Percentiles rank a stretch among this genome's conserved stretches.
Conservation (phyloP, 2,329 filamentous ascomycete species). For the Rachicladosporium sp. region DNA sequence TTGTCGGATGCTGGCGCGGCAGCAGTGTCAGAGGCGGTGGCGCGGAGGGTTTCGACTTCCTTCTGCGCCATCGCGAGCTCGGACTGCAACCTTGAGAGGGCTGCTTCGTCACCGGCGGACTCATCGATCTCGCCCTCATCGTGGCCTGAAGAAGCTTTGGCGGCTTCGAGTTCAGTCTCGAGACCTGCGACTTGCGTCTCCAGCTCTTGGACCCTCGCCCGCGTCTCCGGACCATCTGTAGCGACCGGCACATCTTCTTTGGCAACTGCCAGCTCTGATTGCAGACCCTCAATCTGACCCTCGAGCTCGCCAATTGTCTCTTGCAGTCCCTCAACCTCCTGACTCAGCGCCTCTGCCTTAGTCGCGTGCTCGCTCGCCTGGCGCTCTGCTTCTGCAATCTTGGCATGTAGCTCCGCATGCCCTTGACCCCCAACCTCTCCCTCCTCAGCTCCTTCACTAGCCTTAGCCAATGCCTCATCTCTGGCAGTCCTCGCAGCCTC, state of each 20-base stretch:
- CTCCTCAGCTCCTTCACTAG: slow-evolving; percentile 27
- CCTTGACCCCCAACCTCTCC: slow-evolving; percentile 25
- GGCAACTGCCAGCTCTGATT: slow-evolving; percentile 27
- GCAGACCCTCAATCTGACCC: slow-evolving; percentile 37
- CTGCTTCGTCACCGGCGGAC: slow-evolving; percentile 11
- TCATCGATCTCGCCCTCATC: slow-evolving; percentile 7
- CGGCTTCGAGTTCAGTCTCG: slow-evolving; percentile 27
- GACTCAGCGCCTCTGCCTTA: slow-evolving; percentile 23
- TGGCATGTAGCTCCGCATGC: slow-evolving; percentile 24
- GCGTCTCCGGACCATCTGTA: no score
- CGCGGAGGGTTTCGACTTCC: slow-evolving; percentile 34
- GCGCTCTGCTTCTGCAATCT: slow-evolving; percentile 28
- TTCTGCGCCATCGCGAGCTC: slow-evolving; percentile 33
- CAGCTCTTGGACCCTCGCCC: slow-evolving; percentile 41
- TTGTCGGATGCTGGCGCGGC: slow-evolving; percentile 14
- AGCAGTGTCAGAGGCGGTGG: slow-evolving; percentile 19
- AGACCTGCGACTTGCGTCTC: slow-evolving; percentile 44
- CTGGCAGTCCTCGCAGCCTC: slow-evolving; percentile 50
- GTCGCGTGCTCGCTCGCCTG: slow-evolving; percentile 27
- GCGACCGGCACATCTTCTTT: slow-evolving; percentile 3
- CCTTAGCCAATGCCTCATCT: slow-evolving; percentile 45
- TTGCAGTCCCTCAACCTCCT: slow-evolving; percentile 40
- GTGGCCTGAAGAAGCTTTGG: slow-evolving; percentile 5
- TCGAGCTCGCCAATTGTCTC: slow-evolving; percentile 53
- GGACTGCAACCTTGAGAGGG: slow-evolving; percentile 26